Evolutionary conservation across 2,329 filamentous ascomycete species (phyloP).

Genomic region (Ophiostoma pallidulum): DNA sequence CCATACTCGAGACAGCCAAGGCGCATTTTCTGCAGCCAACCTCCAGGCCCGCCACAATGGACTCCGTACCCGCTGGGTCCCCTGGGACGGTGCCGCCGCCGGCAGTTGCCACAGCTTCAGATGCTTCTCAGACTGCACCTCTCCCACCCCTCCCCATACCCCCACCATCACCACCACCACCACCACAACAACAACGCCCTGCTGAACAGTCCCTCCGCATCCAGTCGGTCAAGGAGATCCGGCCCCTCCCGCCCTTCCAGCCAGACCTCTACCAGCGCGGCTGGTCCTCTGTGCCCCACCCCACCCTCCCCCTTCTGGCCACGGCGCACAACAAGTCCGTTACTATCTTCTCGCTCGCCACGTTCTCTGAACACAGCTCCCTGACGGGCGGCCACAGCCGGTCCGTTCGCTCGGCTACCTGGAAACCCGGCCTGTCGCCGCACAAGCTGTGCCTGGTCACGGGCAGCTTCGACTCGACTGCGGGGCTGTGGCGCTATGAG

Average conservation of each 20-base stretch:
- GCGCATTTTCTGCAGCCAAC: not conserved
- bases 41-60: not conserved
- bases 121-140: no score
- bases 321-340: slow-evolving; percentile 82
- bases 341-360: slow-evolving; percentile 78
- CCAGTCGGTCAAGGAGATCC: slow-evolving; percentile 21
- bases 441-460: slow-evolving; percentile 73
- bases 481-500: slow-evolving; percentile 70
- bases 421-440: slow-evolving; percentile 64
- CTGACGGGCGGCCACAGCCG: slow-evolving; percentile 85
- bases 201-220: not conserved
- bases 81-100: not conserved
- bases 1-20: not conserved
- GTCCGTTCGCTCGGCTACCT: slow-evolving; percentile 74
- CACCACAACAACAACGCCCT: not conserved
- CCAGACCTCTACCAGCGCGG: slow-evolving; percentile 59
- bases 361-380: slow-evolving; percentile 67
- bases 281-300: slow-evolving; percentile 81
- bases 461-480: slow-evolving; percentile 87
- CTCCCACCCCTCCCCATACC: no score
- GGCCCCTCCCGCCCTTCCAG: slow-evolving; percentile 40
- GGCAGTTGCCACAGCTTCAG: slow-evolving; percentile 4
- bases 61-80: slow-evolving; percentile 3
- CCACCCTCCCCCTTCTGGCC: slow-evolving; percentile 76
- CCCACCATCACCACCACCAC: slow-evolving; percentile 1